Evolutionary conservation across 768 basidiomycete genomes (phyloP).

Genomic region (Gyrodon lividus): DNA sequence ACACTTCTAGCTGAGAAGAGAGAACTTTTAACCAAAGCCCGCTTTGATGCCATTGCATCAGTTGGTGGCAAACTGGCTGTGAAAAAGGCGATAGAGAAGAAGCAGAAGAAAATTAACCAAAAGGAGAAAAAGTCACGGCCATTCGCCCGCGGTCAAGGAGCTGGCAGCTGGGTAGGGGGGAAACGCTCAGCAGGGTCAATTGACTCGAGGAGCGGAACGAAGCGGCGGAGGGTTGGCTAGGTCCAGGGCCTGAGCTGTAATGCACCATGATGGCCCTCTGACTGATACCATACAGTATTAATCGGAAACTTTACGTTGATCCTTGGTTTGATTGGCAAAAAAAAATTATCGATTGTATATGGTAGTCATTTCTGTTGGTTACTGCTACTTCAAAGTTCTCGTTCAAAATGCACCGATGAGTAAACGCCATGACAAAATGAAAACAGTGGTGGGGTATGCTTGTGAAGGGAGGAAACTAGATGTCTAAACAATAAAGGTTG

Average conservation of each 20-base stretch:
- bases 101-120: constrained; percentile 79
- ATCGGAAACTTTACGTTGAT: constrained; percentile 2
- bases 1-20: constrained; percentile 68
- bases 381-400: constrained; percentile 27
- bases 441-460: constrained; percentile 31
- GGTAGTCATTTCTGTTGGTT: constrained; percentile 29
- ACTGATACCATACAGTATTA: background rate
- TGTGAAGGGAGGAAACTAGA: constrained; percentile 12
- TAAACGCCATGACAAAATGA: constrained; percentile 24
- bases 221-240: constrained; percentile 25
- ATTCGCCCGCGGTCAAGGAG: constrained; percentile 37
- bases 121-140: constrained; percentile 89
- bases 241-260: background rate
- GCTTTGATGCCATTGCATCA: constrained; percentile 75
- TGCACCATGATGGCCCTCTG: too few relatives aligned
- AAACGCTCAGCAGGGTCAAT: constrained; percentile 14
- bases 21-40: constrained; percentile 66
- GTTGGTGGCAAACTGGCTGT: constrained; percentile 79
- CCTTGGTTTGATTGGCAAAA: background rate
- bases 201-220: constrained; percentile 11
- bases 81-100: constrained; percentile 87
- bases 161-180: constrained; percentile 9
- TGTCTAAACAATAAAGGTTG: constrained; percentile 20
- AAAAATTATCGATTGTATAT: constrained; percentile 29
- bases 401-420: constrained; percentile 23